These are phyloP conservation scores for Austroboletus eburneus DNA, from an alignment of 768 basidiomycete genomes.

Conservation along the genomic window DNA sequence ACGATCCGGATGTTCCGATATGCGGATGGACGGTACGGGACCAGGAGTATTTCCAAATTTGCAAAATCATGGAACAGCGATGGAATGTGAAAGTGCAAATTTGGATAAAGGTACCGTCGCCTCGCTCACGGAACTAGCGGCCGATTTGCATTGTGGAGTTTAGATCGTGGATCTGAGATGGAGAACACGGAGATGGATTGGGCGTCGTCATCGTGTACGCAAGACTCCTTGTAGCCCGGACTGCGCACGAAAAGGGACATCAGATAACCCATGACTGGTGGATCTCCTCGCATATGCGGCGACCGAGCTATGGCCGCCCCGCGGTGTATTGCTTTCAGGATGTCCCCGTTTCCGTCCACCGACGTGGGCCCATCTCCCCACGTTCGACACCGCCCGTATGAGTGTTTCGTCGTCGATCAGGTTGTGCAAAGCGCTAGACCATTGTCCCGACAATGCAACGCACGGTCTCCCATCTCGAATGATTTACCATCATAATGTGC, in stretches of 20 bases:
- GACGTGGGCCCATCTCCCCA: too few species aligned
- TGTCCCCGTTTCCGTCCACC: too few species aligned
- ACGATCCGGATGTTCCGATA: not conserved
- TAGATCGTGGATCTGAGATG: constrained; percentile 28
- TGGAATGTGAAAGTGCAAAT: not conserved
- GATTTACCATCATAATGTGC: not conserved
- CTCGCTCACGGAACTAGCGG: constrained; percentile 10
- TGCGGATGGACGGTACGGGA: not conserved
- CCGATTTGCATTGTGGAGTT: constrained; percentile 19
- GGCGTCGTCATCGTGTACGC: not conserved
- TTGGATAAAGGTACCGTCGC: not conserved
- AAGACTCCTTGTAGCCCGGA: constrained; percentile 14
- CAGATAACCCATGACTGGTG: not conserved
- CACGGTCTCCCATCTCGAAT: not conserved
- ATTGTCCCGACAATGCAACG: not conserved
- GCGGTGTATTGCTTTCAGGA: not conserved
- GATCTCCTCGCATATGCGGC: not conserved
- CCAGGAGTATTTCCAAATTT: not conserved
- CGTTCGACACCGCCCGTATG: not conserved
- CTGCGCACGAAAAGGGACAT: not conserved
- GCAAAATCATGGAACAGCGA: not conserved
- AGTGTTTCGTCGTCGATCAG: constrained; percentile 2
- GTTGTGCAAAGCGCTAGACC: not conserved
- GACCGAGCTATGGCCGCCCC: constrained; percentile 1
- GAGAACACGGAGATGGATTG: constrained; percentile 19